These are phyloP conservation scores for Thalassiosira exigua DNA, from an alignment of 352 stramenopile genomes.

Conservation along the genomic window DNA sequence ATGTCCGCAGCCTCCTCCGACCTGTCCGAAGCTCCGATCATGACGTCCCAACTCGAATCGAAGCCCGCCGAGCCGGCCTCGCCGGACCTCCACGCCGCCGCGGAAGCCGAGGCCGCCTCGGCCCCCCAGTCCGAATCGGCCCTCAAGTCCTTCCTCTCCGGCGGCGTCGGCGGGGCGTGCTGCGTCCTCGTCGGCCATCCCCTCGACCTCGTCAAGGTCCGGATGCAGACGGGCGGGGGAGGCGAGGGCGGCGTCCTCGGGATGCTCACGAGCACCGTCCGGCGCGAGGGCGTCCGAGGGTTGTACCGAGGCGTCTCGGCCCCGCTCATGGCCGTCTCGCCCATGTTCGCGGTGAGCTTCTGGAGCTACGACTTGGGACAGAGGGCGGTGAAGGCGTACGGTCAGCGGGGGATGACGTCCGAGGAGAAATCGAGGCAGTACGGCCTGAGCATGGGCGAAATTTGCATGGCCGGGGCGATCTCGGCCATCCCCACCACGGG, in stretches of 20 bases:
- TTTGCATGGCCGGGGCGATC: constrained; percentile 76
- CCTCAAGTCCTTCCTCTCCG: constrained; percentile 77
- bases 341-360: constrained; percentile 97
- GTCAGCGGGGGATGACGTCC: constrained; percentile 22
- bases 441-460: constrained; percentile 59
- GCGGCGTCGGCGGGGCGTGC: constrained; percentile 70
- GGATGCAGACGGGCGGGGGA: constrained; percentile 82
- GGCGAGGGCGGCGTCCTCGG: constrained; percentile 90
- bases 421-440: constrained; percentile 40
- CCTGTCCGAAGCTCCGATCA: too few relatives aligned
- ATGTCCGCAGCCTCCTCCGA: too few relatives aligned
- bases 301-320: constrained; percentile 95
- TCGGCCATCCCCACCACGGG: constrained; percentile 74
- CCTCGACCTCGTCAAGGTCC: constrained; percentile 83
- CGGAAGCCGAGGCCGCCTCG: constrained; percentile 9
- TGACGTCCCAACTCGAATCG: too few relatives aligned
- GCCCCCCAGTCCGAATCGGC: constrained; percentile 62
- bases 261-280: constrained; percentile 92
- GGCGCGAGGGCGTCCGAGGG: constrained; percentile 89
- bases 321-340: constrained; percentile 92
- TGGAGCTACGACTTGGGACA: constrained; percentile 98
- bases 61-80: too few relatives aligned
- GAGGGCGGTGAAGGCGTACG: constrained; percentile 83
- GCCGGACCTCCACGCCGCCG: too few relatives aligned
- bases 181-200: constrained; percentile 81